Evolutionary conservation across 345 rosid species (phyloP).

Genomic region (Clarkia xantiana): DNA sequence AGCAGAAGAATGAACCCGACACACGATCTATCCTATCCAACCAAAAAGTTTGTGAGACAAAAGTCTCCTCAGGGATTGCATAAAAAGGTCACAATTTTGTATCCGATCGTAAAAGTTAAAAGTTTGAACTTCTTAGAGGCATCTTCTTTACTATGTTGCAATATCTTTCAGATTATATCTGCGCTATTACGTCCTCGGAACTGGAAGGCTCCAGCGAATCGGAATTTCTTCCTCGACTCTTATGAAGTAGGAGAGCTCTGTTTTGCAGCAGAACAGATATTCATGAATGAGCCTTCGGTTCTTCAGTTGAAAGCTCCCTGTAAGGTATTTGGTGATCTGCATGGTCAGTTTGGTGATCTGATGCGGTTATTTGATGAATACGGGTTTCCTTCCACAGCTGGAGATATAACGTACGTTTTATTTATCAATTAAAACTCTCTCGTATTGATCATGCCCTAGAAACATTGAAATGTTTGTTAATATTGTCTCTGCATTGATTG

Average conservation of each 20-base stretch:
- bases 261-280: slow-evolving; percentile 60
- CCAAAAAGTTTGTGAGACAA: slow-evolving; percentile 71
- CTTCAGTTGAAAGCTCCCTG: slow-evolving; percentile 69
- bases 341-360: slow-evolving; percentile 90
- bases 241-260: slow-evolving; percentile 83
- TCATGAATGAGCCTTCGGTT: slow-evolving; percentile 65
- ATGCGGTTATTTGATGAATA: slow-evolving; percentile 87
- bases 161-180: slow-evolving; percentile 11
- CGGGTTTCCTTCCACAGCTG: slow-evolving; percentile 83
- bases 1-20: slow-evolving; percentile 89
- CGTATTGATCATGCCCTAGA: background rate
- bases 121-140: too few relatives aligned
- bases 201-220: slow-evolving; percentile 87
- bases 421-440: background rate
- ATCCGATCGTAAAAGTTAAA: too few relatives aligned
- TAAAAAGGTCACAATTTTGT: slow-evolving; percentile 40
- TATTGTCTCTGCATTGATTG: slow-evolving; percentile 5
- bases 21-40: slow-evolving; percentile 54
- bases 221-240: slow-evolving; percentile 76
- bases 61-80: slow-evolving; percentile 92
- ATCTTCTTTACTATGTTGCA: too few relatives aligned
- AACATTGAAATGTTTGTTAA: slow-evolving; percentile 5
- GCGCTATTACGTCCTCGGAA: slow-evolving; percentile 61
- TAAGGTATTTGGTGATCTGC: slow-evolving; percentile 83
- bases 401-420: slow-evolving; percentile 68